Evolutionary conservation across 192 early-diverging fungal genomes (phyloP), one percentile per base, ranked within the genome.

Genomic region (Umbelopsis sp.): DNA sequence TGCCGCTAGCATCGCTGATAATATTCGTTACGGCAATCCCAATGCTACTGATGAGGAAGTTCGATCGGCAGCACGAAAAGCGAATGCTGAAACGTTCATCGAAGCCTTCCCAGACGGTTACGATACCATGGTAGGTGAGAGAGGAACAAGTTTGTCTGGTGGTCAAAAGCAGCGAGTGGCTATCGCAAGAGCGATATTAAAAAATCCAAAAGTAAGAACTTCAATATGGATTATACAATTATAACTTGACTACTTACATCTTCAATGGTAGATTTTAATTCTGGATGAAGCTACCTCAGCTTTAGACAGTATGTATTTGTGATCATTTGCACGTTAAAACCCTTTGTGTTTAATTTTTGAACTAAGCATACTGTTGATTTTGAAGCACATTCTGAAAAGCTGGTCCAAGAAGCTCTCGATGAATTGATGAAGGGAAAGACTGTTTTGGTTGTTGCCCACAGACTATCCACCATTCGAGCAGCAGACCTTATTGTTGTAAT

Each of bases 101-200:
- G 79, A 81, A 56, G 81, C 81, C 12, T 83, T 94, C 49, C 91
- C 92, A 34, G 76, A 92, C n/a, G 88, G 87, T n/a, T 95, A 96
- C 84, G 89, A 96, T 65, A 96, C 96, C 0, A 73, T 90, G 71
- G 94, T 96, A 36, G 97, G 97, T 56, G 95, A 97, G 75, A 79
- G 85, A 38, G 93, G 92, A 16, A 74, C 86, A 43, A 75, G 82
- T 49, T 74, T 91, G 21, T 88, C 87, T 11, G 86, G 88, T 47
- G 91, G 90, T 29, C 86, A 91, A 72, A 81, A 83, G 66, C 87
- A 90, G 70, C 69, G 90, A 8, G 76, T 91, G 56, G 85, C 83
- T 31, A 89, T 89, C 70, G 87, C 90, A 0, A 76, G 87, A 4
- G 86, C 86, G 24, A 84, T 89, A 44, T 70, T 91, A 68, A 84